Evolutionary conservation across 2,329 filamentous ascomycete species (phyloP), one percentile per base, ranked within the genome.

Genomic region (Aureobasidium sp.): DNA sequence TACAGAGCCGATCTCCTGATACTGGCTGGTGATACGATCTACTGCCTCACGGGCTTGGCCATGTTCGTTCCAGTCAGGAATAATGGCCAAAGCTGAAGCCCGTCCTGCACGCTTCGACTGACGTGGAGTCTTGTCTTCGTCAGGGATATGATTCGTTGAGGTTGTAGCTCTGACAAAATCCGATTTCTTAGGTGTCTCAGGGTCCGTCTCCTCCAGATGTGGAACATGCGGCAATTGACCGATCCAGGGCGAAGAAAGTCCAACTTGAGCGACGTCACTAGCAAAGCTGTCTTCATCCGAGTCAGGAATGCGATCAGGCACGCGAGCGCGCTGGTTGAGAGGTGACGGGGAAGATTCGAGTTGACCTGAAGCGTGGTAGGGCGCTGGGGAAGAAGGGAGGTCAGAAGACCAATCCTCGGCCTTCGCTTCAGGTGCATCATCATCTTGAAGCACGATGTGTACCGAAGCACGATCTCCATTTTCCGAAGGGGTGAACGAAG

Each of bases 381-480:
- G 56, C 7, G 44, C 43, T 24, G 56, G 56, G 20, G 56, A 59
- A 37, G 56, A 59, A 8, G 53, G 41, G 13, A 44, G 20, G 36
- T 57, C 29, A 6, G 43, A 39, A 26, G 43, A 44, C 59, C 59
- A 62, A 4, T 62, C 59, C n/a, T 59, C 56, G 6, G 43, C 15
- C 20, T 48, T 20, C 41, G 63, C 62, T 43, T 65, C 60, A 3
- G 59, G 59, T 27, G 62, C 61, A 34, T 66, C 65, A 26, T 70
- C 70, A 47, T 70, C 66, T 37, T 72, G 71, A 32, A 73, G 66
- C 71, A 73, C 73, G 59, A 74, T 74, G 46, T 65, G 67, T 41
- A 74, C 71, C 8, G 72, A 73, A 47, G 70, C 71, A 64, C 71
- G 66, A 64, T 71, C 68, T 32, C 62, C 61, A 3, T 48, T 41